Evolutionary conservation across 768 basidiomycete species (phyloP), one percentile per base, ranked within the genome.

Genomic region (Mycena galopus): DNA sequence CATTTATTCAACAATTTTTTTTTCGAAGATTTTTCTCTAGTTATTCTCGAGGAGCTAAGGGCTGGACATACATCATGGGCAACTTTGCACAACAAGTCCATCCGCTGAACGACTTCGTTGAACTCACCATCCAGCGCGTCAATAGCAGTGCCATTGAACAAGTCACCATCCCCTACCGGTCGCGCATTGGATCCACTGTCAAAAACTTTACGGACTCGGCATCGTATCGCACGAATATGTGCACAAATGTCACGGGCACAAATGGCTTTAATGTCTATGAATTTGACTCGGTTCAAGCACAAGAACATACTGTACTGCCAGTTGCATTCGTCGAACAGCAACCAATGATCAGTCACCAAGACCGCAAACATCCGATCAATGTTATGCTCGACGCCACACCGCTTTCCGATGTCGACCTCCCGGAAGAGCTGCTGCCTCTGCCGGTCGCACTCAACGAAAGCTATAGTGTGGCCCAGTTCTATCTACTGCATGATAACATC

Each of bases 81-180:
- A 87, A 90, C 68, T 91, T 91, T 76, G 90, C 89, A 0, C 86
- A 87, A 66, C 84, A 87, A 67, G 81, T 85, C 17, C 88, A 89
- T 27, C 90, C 91, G 21, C 79, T 90, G 14, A 77, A 77, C 33
- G 90, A 91, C 74, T 81, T 78, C 2, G 89, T 86, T 27, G 81
- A 82, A 9, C 80, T 91, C 60, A 87, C 84, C 1, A 81, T 91
- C 35, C 83, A 85, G 70, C 85, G 85, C 17, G 77, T 83, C 51
- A 84, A 85, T 63, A 81, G 78, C 56, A 83, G 75, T 23, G 37
- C 57, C 11, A 81, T 80, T 23, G 86, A 88, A 42, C 88, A 83
- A 4, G 78, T 91, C 73, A 84, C 83, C 1, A 78, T 91, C 63
- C 90, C 90, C 16, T 91, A 89, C 78, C 87, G 88, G 42, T 90